phyloP scores from a whole-genome alignment of 2,329 filamentous ascomycete species.

The Cytospora paraplurivora region DNA sequence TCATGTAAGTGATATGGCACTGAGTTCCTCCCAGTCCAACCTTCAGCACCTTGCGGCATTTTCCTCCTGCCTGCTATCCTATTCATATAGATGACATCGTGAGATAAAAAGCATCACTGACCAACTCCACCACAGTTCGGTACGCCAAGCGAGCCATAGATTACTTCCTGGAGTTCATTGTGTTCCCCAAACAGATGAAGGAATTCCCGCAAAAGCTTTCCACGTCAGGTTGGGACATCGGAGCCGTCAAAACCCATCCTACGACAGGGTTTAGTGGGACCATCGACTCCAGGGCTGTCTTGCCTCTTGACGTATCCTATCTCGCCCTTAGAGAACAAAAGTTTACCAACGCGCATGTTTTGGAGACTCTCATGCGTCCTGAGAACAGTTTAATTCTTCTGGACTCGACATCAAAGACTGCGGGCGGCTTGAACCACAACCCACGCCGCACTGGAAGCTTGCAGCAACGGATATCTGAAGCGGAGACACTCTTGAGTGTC shows the following conservation, averaged over 20 bases:
- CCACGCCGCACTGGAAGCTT: neutral
- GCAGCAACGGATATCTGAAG: constrained; percentile 35
- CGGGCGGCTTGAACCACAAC: constrained; percentile 10
- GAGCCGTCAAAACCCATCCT: constrained; percentile 45
- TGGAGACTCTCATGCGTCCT: constrained; percentile 57
- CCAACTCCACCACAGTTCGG: constrained; percentile 31
- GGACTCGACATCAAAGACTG: constrained; percentile 26
- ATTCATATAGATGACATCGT: neutral
- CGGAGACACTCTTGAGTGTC: constrained; percentile 50
- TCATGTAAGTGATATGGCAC: neutral
- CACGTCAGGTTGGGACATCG: constrained; percentile 69
- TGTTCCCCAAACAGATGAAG: constrained; percentile 63
- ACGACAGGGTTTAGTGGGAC: constrained; percentile 73
- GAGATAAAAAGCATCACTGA: neutral
- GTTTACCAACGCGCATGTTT: constrained; percentile 69
- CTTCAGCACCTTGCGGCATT: neutral
- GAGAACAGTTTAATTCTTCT: constrained; percentile 49
- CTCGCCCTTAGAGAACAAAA: constrained; percentile 55
- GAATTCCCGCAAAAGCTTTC: constrained; percentile 66
- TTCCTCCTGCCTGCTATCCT: neutral
- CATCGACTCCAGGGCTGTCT: constrained; percentile 60
- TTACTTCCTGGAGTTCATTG: constrained; percentile 60
- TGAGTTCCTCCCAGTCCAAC: neutral
- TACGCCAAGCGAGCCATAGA: constrained; percentile 59
- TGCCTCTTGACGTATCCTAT: constrained; percentile 60